Evolutionary conservation across 2,329 filamentous ascomycete genomes (phyloP), one percentile per base, ranked within the genome.

Genomic region (Aspergillus sp.): DNA sequence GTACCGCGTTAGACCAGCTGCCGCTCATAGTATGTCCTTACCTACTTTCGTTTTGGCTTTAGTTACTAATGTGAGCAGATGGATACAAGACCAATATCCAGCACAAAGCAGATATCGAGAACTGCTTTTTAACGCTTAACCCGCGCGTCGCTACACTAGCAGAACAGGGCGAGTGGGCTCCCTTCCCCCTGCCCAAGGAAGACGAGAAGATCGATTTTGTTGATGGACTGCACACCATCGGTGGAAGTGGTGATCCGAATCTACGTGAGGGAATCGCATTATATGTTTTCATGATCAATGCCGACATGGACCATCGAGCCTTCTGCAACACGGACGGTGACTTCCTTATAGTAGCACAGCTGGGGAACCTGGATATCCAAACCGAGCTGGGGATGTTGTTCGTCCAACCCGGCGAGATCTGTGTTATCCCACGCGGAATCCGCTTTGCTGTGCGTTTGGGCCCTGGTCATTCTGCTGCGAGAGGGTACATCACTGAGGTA

Each of bases 401-500:
- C 55, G 82, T 87, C 4, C 82, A 84, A 2, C 85, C 85, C 0
- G 85, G 84, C 4, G 86, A 88, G 67, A 82, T 88, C 35, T 82
- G 79, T 57, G 82, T 88, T 14, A 82, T 88, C 31, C 86, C 84
- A 17, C 79, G 84, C 7, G 86, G 86, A 8, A 78, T 87, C 43
- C 78, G 84, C 12, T 86, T 87, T 69, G 76, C 79, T 19, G 77
- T 88, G 25, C 76, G 76, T 1, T 74, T 87, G 1, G 81, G 82
- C 1, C 76, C 83, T 12, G 84, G 85, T 0, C 81, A 71, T 15
- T 63, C 65, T 19, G 71, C 82, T 1, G 81, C 82, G 0, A 77
- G 84, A 40, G 86, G 86, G 6, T 88, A 87, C 67, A 82, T 87
- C 47, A 79, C 85, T 23, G 86, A 89, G 68, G 72, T 88, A 6